phyloP scores from a whole-genome alignment of 129 eudicot species.

The Erigeron canadensis region DNA sequence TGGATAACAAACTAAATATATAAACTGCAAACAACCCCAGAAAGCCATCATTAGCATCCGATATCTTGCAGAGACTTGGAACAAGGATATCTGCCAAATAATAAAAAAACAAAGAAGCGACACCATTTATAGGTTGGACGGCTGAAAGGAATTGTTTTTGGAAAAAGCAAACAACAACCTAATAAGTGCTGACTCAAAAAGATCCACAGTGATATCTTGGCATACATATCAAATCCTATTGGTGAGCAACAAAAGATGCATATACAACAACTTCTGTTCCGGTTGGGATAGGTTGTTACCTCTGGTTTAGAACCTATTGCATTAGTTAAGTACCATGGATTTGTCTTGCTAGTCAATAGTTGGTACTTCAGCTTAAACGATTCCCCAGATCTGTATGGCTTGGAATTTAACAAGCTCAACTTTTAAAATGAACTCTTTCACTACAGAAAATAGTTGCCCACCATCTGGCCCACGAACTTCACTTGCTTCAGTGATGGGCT shows the following conservation, averaged over 20 bases:
- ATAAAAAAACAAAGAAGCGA: too few species aligned
- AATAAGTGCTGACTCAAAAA: neutral
- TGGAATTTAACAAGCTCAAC: neutral
- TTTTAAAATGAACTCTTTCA: neutral
- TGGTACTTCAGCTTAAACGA: too few species aligned
- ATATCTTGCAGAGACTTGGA: neutral
- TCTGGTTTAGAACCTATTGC: neutral
- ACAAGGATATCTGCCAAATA: neutral
- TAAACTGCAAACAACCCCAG: neutral
- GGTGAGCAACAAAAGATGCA: neutral
- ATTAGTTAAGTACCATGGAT: neutral
- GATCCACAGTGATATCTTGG: neutral
- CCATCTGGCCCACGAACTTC: too few species aligned
- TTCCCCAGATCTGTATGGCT: neutral
- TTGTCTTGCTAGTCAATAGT: neutral
- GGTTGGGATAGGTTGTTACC: neutral
- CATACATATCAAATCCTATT: neutral
- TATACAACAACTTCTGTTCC: neutral
- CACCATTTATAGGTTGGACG: neutral
- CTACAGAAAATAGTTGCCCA: too few species aligned
- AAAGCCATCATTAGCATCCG: neutral
- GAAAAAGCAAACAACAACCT: neutral
- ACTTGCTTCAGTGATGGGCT: too few species aligned
- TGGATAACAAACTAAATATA: neutral
- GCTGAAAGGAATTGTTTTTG: neutral